A percentile compares a stretch with the other conserved stretches of the same genome.
Evolutionary conservation across 2,329 filamentous ascomycete genomes (phyloP).

Genomic region (Alternaria sp.): DNA sequence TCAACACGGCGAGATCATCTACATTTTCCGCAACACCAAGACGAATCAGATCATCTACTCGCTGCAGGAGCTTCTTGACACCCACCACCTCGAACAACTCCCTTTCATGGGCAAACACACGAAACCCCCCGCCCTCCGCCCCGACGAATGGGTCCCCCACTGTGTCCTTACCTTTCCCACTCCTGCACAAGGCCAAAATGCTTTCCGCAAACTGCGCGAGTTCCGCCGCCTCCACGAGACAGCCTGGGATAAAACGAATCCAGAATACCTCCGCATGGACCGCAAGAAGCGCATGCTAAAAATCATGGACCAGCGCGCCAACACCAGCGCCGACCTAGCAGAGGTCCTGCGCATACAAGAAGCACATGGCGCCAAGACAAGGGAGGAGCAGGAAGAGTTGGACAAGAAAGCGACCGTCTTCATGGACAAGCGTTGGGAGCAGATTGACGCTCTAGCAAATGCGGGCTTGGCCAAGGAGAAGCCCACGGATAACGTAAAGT

Average conservation of each 20-base stretch:
- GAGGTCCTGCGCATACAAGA: slow-evolving; percentile 63
- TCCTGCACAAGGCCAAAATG: slow-evolving; percentile 59
- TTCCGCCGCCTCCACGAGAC: slow-evolving; percentile 65
- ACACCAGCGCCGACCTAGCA: slow-evolving; percentile 67
- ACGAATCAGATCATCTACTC: slow-evolving; percentile 73
- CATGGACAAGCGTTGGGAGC: slow-evolving; percentile 37
- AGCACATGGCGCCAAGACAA: slow-evolving; percentile 39
- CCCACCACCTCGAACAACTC: slow-evolving; percentile 66
- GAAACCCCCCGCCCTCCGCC: slow-evolving; percentile 65
- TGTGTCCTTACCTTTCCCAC: slow-evolving; percentile 66
- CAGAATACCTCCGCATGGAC: slow-evolving; percentile 55
- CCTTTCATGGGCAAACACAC: slow-evolving; percentile 72
- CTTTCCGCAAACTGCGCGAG: slow-evolving; percentile 54
- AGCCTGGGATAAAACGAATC: slow-evolving; percentile 56
- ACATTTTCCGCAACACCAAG: slow-evolving; percentile 67
- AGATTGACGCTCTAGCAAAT: slow-evolving; percentile 33
- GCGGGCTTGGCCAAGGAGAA: slow-evolving; percentile 24
- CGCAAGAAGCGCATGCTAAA: slow-evolving; percentile 61
- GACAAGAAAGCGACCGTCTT: slow-evolving; percentile 23
- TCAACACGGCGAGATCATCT: slow-evolving; percentile 67
- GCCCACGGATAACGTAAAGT: slow-evolving; percentile 31
- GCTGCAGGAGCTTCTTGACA: slow-evolving; percentile 63
- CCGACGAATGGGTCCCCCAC: slow-evolving; percentile 70
- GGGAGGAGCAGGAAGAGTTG: slow-evolving; percentile 25
- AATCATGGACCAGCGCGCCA: slow-evolving; percentile 72